Conservation (phyloP, 2,329 filamentous ascomycete genomes). For the Aspergillus pseudoglaucus region DNA sequence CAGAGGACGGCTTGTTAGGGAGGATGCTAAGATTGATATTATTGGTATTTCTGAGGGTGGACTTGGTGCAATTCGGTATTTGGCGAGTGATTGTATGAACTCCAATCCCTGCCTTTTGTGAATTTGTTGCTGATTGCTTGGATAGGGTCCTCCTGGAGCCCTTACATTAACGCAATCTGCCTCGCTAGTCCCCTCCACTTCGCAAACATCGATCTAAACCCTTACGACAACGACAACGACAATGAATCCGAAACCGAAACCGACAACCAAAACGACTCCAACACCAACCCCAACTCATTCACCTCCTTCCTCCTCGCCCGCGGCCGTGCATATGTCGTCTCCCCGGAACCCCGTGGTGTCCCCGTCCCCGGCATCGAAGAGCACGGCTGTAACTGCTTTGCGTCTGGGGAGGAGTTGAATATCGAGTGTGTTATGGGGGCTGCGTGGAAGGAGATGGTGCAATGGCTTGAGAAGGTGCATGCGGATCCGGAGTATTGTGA, state of each 20-base stretch:
- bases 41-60: conserved; percentile 65
- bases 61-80: conserved; percentile 50
- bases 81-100: conserved; percentile 51
- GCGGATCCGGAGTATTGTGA: conserved; percentile 37
- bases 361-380: conserved; percentile 50
- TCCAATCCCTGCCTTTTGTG: not conserved
- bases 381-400: conserved; percentile 62
- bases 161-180: conserved; percentile 34
- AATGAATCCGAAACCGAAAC: not conserved
- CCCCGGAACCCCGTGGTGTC: conserved; percentile 45
- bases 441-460: conserved; percentile 49
- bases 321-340: conserved; percentile 56
- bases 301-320: conserved; percentile 43
- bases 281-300: conserved; percentile 11
- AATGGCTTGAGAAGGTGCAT: conserved; percentile 57
- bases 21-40: conserved; percentile 57
- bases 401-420: conserved; percentile 55
- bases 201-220: conserved; percentile 19
- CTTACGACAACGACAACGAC: conserved; percentile 2
- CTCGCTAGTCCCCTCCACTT: conserved; percentile 34
- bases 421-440: conserved; percentile 58
- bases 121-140: conserved; percentile 1
- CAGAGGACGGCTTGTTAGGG: conserved; percentile 36
- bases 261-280: no score
- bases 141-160: conserved; percentile 34